These are phyloP conservation scores for Paraphoma sp. DNA, from an alignment of 2,329 filamentous ascomycete species.

Conservation along the genomic window DNA sequence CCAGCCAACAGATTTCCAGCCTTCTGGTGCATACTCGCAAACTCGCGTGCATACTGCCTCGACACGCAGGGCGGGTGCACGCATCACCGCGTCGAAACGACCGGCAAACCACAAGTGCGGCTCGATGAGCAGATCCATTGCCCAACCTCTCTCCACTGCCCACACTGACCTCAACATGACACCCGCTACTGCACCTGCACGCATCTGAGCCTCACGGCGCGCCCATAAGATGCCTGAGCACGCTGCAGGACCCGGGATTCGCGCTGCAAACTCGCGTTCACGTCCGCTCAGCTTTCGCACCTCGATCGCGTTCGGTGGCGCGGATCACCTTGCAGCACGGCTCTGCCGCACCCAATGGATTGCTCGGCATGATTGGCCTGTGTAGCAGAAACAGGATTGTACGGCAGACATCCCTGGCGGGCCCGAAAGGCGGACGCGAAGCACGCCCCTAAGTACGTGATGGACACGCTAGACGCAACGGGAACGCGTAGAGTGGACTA, in stretches of 20 bases:
- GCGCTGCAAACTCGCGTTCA: conserved; percentile 24
- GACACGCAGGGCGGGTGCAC: conserved; percentile 28
- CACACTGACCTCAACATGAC: conserved; percentile 2
- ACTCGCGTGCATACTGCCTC: conserved; percentile 34
- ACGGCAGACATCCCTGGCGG: conserved; percentile 16
- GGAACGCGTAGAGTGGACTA: conserved; percentile 30
- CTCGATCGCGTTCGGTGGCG: conserved; percentile 24
- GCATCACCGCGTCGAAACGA: conserved; percentile 30
- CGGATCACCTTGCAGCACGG: background rate
- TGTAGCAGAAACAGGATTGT: conserved; percentile 14
- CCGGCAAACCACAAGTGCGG: conserved; percentile 1
- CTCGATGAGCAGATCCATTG: conserved; percentile 10
- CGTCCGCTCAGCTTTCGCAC: conserved; percentile 21
- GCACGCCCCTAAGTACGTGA: conserved; percentile 18
- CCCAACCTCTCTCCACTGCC: conserved; percentile 1
- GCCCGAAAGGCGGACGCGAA: conserved; percentile 27
- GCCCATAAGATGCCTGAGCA: conserved; percentile 3
- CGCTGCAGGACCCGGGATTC: conserved; percentile 17
- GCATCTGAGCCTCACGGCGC: conserved; percentile 2
- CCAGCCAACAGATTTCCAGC: conserved; percentile 9
- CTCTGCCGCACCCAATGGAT: conserved; percentile 9
- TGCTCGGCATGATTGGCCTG: conserved; percentile 21
- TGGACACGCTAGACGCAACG: conserved; percentile 31
- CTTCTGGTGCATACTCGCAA: conserved; percentile 12
- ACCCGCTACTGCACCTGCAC: background rate